phyloP scores from a whole-genome alignment of 2,329 filamentous ascomycete genomes.

The Diaporthe sp. region DNA sequence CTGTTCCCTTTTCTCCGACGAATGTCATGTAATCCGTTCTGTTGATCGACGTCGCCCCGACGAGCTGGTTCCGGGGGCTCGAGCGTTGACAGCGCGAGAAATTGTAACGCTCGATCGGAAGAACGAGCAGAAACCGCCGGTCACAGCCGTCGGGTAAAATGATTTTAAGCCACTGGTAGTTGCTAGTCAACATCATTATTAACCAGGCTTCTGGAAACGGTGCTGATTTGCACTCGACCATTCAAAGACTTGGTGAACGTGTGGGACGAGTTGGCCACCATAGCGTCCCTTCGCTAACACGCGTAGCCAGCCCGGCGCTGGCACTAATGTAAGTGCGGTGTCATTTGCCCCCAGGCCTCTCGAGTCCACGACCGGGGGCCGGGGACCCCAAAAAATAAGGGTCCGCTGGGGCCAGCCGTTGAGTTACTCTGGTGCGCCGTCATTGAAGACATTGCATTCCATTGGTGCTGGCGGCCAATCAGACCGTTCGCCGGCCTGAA shows the following conservation, averaged over 20 bases:
- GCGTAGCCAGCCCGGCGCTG: constrained; percentile 4
- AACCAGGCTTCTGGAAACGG: constrained; percentile 8
- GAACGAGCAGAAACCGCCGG: constrained; percentile 8
- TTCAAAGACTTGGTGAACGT: constrained; percentile 24
- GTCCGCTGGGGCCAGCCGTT: constrained; percentile 9
- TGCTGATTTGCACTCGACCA: constrained; percentile 25
- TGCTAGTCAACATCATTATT: background rate
- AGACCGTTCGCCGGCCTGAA: background rate
- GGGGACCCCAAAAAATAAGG: background rate
- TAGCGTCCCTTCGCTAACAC: constrained; percentile 11
- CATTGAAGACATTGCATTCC: background rate
- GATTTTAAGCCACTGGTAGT: background rate
- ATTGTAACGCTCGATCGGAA: constrained; percentile 8
- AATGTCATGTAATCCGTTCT: background rate
- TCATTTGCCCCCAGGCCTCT: constrained; percentile 20
- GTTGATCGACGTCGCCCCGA: constrained; percentile 17
- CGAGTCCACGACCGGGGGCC: constrained; percentile 4
- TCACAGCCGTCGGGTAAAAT: constrained; percentile 19
- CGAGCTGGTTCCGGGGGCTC: constrained; percentile 21
- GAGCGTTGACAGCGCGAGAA: constrained; percentile 12
- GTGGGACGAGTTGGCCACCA: constrained; percentile 31
- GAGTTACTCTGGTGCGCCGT: background rate
- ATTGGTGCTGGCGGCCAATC: background rate
- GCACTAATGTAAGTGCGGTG: constrained; percentile 27
- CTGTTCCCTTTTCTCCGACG: background rate